Evolutionary conservation across 805 yeast species (phyloP).

Genomic region (Saccharomycopsis synnaedendra): DNA sequence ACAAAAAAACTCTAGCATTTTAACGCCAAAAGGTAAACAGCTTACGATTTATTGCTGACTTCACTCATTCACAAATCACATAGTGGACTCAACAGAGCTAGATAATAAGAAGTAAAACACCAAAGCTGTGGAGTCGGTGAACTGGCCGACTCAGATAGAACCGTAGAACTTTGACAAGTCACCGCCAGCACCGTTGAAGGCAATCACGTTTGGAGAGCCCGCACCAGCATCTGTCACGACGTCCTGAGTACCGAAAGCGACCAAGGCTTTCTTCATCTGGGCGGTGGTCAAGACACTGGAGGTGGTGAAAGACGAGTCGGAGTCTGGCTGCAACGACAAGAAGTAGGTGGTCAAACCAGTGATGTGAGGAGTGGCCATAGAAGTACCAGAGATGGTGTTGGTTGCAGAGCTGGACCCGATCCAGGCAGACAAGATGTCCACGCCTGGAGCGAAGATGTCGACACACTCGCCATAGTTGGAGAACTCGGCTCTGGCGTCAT

Average conservation of each 20-base stretch:
- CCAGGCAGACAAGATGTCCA: constrained; percentile 43
- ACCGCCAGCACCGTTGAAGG: constrained; percentile 74
- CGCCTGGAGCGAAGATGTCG: constrained; percentile 45
- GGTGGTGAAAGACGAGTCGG: constrained; percentile 41
- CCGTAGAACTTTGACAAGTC: constrained; percentile 55
- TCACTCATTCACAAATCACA: neutral
- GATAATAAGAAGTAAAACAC: too few species aligned
- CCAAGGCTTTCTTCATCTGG: constrained; percentile 64
- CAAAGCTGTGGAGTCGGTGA: too few species aligned
- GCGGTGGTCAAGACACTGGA: constrained; percentile 42
- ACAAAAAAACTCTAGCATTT: too few species aligned
- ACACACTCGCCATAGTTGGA: constrained; percentile 45
- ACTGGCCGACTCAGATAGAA: neutral
- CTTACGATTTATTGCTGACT: too few species aligned
- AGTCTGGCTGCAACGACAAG: constrained; percentile 65
- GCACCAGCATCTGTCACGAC: constrained; percentile 41
- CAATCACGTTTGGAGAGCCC: constrained; percentile 66
- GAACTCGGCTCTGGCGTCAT: constrained; percentile 39
- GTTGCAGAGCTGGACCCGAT: constrained; percentile 39
- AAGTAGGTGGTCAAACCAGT: constrained; percentile 46
- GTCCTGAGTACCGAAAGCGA: constrained; percentile 54
- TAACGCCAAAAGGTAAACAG: too few species aligned
- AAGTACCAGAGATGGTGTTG: constrained; percentile 46
- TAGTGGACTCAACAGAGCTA: neutral
- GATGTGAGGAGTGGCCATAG: constrained; percentile 57